Evolutionary conservation across 352 stramenopile genomes (phyloP).

Genomic region (Pythium rishiriense): DNA sequence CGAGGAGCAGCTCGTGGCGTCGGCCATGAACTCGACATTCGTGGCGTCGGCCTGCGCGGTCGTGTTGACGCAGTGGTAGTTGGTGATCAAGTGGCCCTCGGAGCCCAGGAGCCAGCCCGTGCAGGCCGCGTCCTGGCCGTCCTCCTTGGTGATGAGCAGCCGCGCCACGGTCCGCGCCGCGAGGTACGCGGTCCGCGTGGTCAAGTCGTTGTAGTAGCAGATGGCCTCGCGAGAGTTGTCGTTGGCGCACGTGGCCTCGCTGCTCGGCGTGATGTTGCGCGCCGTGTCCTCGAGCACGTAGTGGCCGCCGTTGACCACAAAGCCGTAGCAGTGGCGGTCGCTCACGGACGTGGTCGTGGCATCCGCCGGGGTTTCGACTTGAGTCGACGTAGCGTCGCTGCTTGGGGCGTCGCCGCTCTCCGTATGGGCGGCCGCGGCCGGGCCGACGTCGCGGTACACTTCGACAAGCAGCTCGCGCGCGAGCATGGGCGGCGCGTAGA

Average conservation of each 20-base stretch:
- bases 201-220: slow-evolving; percentile 44
- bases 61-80: slow-evolving; percentile 67
- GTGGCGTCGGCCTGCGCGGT: slow-evolving; percentile 38
- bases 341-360: not conserved
- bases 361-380: not conserved
- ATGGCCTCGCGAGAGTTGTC: slow-evolving; percentile 64
- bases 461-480: slow-evolving; percentile 60
- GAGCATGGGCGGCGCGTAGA: slow-evolving; percentile 36
- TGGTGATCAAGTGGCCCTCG: slow-evolving; percentile 64
- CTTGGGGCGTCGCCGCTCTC: not conserved
- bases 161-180: slow-evolving; percentile 49
- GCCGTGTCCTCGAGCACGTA: slow-evolving; percentile 45
- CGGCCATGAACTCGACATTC: slow-evolving; percentile 67
- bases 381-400: not conserved
- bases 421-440: not conserved
- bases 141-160: slow-evolving; percentile 48
- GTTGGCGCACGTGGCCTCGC: slow-evolving; percentile 50
- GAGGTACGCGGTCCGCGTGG: slow-evolving; percentile 36
- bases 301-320: slow-evolving; percentile 49
- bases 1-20: slow-evolving; percentile 37
- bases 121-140: slow-evolving; percentile 36
- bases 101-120: slow-evolving; percentile 66
- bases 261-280: slow-evolving; percentile 42
- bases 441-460: slow-evolving; percentile 40
- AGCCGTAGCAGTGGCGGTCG: slow-evolving; percentile 52